Evolutionary conservation across 805 yeast genomes (phyloP).

Genomic region (Phaffomyces antillensis): DNA sequence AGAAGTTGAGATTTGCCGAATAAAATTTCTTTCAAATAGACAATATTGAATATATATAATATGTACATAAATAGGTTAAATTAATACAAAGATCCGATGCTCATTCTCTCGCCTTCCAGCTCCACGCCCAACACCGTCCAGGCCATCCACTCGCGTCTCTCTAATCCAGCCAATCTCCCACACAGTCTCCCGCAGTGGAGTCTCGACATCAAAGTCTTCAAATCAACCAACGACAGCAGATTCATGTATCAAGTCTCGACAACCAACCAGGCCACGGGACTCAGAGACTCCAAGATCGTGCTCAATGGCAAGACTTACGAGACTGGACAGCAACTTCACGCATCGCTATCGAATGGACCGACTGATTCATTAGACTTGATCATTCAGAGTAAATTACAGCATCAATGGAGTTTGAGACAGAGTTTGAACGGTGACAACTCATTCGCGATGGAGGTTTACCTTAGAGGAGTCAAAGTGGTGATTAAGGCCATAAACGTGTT

Average conservation of each 20-base stretch:
- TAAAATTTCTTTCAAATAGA: background rate
- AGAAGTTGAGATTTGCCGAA: slow-evolving; percentile 13
- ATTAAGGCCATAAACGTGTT: slow-evolving; percentile 64
- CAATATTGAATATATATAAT: no score
- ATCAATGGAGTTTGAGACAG: slow-evolving; percentile 65
- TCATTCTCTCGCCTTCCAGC: slow-evolving; percentile 1
- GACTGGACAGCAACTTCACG: background rate
- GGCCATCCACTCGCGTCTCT: background rate
- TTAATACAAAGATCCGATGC: no score
- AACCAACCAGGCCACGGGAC: background rate
- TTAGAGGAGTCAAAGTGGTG: slow-evolving; percentile 21
- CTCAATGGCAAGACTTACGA: background rate
- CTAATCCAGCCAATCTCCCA: slow-evolving; percentile 1
- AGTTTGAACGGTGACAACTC: slow-evolving; percentile 70
- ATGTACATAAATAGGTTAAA: no score
- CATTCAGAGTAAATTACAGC: slow-evolving; percentile 48
- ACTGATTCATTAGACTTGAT: slow-evolving; percentile 2
- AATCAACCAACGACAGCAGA: slow-evolving; percentile 44
- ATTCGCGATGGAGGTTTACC: slow-evolving; percentile 37
- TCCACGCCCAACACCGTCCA: slow-evolving; percentile 1
- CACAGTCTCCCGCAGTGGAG: slow-evolving; percentile 52
- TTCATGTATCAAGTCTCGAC: slow-evolving; percentile 9
- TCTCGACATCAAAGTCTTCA: slow-evolving; percentile 57
- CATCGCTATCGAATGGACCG: background rate
- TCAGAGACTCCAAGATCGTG: background rate